Base-by-base conservation (phyloP, 345 rosid genomes). In the Citrus glauca region DNA sequence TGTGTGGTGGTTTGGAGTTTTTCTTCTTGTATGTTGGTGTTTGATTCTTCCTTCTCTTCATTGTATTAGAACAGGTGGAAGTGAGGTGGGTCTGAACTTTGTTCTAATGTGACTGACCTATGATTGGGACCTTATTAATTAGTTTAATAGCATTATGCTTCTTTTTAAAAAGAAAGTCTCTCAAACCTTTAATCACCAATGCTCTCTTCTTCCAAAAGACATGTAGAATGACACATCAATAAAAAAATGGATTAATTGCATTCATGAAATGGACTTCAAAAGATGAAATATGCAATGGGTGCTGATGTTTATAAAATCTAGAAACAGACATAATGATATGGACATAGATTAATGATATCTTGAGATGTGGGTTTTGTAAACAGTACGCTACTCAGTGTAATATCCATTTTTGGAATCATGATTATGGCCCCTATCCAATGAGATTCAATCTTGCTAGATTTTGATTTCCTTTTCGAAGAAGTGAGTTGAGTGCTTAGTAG, bases 81-180 rank as follows among this genome's bases (percentile, higher is more conserved):
- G 73, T 79, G 83, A 76, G 81, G 59, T 77, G 79, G 84, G 69
- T 78, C 74, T 55, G 48, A 65, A 53, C 65, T 75, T 76, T 83
- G 79, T 77, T 77, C 37, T 65, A 40, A 66, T 74, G 85, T 38
- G 24, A 61, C 66, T 70, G 76, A 6, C 9, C 35, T 16, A 25
- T 67, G 80, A 82, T 80, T 59, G 42, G 66, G 85, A 74, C 79
- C 61, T 45, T 38, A 6, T 71, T 62, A 17, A 53, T 72, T 75
- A 7, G 60, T 82, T 69, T 69, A 55, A 61, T 69, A 7, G 53
- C 22, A 66, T 48, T 24, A 22, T 40, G 24, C 24, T 19, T 32
- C 11, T 3, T 32, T n/a, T 45, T 13, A 9, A 16, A 35, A 16
- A 33, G 66, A 40, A 22, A 19, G 30, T 40, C 16, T 7, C 19